phyloP scores from a whole-genome alignment of 495 filamentous ascomycete genomes.

The Neurospora sp. region DNA sequence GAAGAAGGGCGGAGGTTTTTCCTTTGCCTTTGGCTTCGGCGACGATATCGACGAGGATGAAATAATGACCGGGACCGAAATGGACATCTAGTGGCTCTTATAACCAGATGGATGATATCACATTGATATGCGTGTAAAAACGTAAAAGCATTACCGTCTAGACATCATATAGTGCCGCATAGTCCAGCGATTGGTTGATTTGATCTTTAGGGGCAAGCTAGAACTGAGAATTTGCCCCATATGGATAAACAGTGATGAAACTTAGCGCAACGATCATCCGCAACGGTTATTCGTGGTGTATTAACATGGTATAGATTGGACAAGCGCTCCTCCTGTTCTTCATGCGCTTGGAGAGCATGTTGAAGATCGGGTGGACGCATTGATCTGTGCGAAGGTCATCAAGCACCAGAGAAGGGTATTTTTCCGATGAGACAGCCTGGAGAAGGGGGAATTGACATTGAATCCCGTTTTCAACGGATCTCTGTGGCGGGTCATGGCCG shows the following conservation, averaged over 20 bases:
- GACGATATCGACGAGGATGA: conserved; percentile 41
- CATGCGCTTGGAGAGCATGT: background rate
- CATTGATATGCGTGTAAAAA: background rate
- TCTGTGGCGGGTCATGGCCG: background rate
- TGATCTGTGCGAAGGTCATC: background rate
- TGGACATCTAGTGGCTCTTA: background rate
- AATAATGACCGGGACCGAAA: conserved; percentile 7
- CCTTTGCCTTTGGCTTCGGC: conserved; percentile 68
- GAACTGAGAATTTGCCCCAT: background rate
- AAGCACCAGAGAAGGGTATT: background rate
- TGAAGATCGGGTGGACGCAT: background rate
- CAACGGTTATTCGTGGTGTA: background rate
- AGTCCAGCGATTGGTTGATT: background rate
- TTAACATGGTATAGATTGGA: background rate
- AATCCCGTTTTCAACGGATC: background rate
- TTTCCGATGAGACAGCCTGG: background rate
- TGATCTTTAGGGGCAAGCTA: background rate
- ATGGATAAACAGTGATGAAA: background rate
- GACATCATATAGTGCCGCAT: background rate
- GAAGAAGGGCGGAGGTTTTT: conserved; percentile 52
- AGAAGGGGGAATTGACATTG: background rate
- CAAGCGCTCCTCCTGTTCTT: background rate
- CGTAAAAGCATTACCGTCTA: background rate
- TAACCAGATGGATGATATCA: background rate
- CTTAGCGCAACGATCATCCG: background rate